Evolutionary conservation across 1,284 basidiomycete genomes (phyloP).

Genomic region (Bothia castanella): DNA sequence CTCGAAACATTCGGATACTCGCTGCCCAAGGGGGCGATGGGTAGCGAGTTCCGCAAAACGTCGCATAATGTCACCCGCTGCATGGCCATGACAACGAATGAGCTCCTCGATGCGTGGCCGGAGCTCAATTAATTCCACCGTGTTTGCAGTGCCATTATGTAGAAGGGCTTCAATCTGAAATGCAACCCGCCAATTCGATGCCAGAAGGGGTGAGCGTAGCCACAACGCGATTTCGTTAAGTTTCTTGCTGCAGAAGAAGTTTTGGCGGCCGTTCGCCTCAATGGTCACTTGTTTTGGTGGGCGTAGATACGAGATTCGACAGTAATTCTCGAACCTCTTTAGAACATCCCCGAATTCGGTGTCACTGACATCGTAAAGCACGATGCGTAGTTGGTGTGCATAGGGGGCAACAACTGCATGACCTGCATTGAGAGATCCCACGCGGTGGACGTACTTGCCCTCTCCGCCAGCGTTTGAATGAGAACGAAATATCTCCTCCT

Average conservation of each 20-base stretch:
- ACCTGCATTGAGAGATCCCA: slow-evolving; percentile 50
- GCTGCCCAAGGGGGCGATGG: slow-evolving; percentile 40
- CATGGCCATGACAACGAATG: slow-evolving; percentile 28
- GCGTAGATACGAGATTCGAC: slow-evolving; percentile 48
- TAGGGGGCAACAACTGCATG: slow-evolving; percentile 59
- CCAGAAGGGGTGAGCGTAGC: slow-evolving; percentile 40
- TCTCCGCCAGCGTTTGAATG: slow-evolving; percentile 41
- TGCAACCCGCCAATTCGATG: slow-evolving; percentile 50
- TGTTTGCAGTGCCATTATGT: slow-evolving; percentile 55
- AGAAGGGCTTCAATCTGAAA: slow-evolving; percentile 70
- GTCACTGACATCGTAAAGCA: slow-evolving; percentile 43
- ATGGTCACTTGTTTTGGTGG: slow-evolving; percentile 38
- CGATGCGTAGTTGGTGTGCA: slow-evolving; percentile 60
- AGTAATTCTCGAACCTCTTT: slow-evolving; percentile 47
- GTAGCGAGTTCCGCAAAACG: slow-evolving; percentile 47
- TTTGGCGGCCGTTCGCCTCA: slow-evolving; percentile 42
- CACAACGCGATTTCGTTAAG: slow-evolving; percentile 44
- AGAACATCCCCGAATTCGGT: slow-evolving; percentile 38
- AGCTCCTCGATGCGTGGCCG: slow-evolving; percentile 42
- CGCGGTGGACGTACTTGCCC: slow-evolving; percentile 46
- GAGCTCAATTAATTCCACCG: slow-evolving; percentile 49
- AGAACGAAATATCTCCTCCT: slow-evolving; percentile 52
- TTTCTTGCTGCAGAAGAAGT: slow-evolving; percentile 48
- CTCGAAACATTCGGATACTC: slow-evolving; percentile 48
- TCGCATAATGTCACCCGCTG: slow-evolving; percentile 48